Evolutionary conservation across 352 stramenopile genomes (phyloP).

Genomic region (Phytophthora aleatoria): DNA sequence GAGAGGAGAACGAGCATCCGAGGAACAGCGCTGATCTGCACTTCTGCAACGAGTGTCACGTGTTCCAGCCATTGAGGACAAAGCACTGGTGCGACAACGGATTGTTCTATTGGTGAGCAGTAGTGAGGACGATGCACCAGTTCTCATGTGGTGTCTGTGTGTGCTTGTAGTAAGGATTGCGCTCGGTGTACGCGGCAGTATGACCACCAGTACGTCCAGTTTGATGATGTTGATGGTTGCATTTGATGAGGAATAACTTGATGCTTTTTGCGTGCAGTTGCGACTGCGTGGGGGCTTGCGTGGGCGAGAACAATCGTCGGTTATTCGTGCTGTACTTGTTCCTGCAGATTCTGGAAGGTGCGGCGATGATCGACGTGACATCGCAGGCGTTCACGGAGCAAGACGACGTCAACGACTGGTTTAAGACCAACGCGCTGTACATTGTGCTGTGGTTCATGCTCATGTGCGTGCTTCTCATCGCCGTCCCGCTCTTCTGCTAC

Average conservation of each 20-base stretch:
- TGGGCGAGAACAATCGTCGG: slow-evolving; percentile 73
- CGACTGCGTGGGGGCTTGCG: slow-evolving; percentile 77
- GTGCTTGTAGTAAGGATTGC: slow-evolving; percentile 66
- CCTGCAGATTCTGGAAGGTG: slow-evolving; percentile 57
- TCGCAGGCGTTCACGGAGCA: slow-evolving; percentile 57
- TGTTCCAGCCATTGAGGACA: slow-evolving; percentile 65
- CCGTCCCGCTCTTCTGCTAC: slow-evolving; percentile 67
- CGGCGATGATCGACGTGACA: slow-evolving; percentile 54
- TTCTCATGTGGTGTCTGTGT: slow-evolving; percentile 10
- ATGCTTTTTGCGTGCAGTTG: slow-evolving; percentile 43
- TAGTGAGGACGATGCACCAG: neutral
- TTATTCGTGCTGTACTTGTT: slow-evolving; percentile 71
- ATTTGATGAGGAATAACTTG: slow-evolving; percentile 1
- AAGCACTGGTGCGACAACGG: slow-evolving; percentile 65
- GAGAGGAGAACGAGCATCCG: slow-evolving; percentile 15
- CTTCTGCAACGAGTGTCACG: slow-evolving; percentile 64
- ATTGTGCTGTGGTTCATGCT: slow-evolving; percentile 68
- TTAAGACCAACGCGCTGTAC: slow-evolving; percentile 68
- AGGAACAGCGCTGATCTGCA: slow-evolving; percentile 33
- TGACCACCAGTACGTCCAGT: slow-evolving; percentile 70
- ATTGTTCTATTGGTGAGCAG: neutral
- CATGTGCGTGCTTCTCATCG: slow-evolving; percentile 62
- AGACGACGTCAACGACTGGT: slow-evolving; percentile 71
- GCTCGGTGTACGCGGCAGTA: slow-evolving; percentile 76
- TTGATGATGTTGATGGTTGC: neutral